Percentiles rank a stretch among this genome's conserved stretches.
phyloP scores from a whole-genome alignment of 176 grass and related monocot genomes.

The Lolium perenne region DNA sequence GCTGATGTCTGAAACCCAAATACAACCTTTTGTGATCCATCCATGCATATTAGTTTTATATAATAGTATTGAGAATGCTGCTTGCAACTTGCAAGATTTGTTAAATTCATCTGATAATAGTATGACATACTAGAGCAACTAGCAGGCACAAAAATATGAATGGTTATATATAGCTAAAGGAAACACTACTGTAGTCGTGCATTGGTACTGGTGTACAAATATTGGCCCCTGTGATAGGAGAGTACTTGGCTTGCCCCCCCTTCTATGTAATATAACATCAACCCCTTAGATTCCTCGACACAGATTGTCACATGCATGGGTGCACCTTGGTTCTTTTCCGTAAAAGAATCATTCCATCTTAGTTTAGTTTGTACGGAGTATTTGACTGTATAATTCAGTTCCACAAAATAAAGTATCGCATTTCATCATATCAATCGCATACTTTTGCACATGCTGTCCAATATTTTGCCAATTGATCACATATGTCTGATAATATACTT shows the following conservation, averaged over 20 bases:
- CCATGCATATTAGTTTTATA: not conserved
- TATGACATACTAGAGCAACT: not conserved
- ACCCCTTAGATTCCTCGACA: conserved; percentile 7
- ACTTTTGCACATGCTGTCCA: not conserved
- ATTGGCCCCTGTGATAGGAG: conserved; percentile 28
- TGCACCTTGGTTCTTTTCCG: not conserved
- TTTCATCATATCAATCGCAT: not conserved
- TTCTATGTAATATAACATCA: conserved; percentile 37
- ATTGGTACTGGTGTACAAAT: conserved; percentile 14
- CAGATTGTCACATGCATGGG: not conserved
- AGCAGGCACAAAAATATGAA: conserved; percentile 1
- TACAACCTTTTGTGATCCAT: not conserved
- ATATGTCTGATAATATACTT: not conserved
- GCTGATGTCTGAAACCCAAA: not conserved
- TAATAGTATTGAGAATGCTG: not conserved
- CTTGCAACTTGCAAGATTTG: conserved; percentile 30
- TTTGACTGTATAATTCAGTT: conserved; percentile 27
- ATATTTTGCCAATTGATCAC: not conserved
- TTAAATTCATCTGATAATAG: conserved; percentile 9
- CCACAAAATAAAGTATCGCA: conserved; percentile 8
- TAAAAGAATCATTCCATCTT: not conserved
- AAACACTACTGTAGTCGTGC: conserved; percentile 23
- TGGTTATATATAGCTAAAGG: not conserved
- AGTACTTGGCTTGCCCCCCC: conserved; percentile 12
- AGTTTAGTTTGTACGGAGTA: not conserved